A percentile compares a stretch with the other conserved stretches of the same genome.
Conservation (phyloP, 208 protist species). For the Acanthamoeba triangularis region DNA sequence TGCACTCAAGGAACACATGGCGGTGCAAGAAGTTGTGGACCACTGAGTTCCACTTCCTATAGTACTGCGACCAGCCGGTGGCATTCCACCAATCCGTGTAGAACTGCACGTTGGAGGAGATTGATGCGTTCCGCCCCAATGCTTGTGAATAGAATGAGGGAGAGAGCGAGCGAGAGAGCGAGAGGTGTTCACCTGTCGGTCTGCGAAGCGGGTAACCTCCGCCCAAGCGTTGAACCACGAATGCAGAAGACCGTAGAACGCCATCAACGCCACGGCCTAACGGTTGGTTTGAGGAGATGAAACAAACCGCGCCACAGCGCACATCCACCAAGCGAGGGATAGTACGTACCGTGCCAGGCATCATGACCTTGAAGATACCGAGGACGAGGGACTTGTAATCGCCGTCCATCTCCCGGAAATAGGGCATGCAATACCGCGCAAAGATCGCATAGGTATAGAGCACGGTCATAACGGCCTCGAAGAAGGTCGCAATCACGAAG, state of each 20-base stretch:
- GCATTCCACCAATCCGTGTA: constrained; percentile 75
- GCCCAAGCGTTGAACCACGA: constrained; percentile 67
- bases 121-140: not conserved
- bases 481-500: constrained; percentile 56
- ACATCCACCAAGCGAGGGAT: not conserved
- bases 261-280: constrained; percentile 63
- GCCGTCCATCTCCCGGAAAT: constrained; percentile 55
- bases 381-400: constrained; percentile 63
- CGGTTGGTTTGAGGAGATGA: too few species aligned
- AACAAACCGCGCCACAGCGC: not conserved
- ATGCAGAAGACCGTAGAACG: constrained; percentile 51
- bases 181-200: constrained; percentile 42
- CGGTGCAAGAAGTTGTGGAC: constrained; percentile 67
- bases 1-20: constrained; percentile 57
- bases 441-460: constrained; percentile 74
- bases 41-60: constrained; percentile 71
- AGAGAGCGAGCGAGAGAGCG: too few species aligned
- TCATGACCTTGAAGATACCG: constrained; percentile 74
- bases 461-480: constrained; percentile 66
- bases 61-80: constrained; percentile 55
- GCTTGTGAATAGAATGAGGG: not conserved
- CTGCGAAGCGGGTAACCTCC: constrained; percentile 73
- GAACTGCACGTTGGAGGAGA: not conserved
- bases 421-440: constrained; percentile 67
- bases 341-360: constrained; percentile 58